Percentiles rank a stretch among this genome's conserved stretches.
Conservation (phyloP, 495 filamentous ascomycete genomes). For the Daldinia vernicosa region DNA sequence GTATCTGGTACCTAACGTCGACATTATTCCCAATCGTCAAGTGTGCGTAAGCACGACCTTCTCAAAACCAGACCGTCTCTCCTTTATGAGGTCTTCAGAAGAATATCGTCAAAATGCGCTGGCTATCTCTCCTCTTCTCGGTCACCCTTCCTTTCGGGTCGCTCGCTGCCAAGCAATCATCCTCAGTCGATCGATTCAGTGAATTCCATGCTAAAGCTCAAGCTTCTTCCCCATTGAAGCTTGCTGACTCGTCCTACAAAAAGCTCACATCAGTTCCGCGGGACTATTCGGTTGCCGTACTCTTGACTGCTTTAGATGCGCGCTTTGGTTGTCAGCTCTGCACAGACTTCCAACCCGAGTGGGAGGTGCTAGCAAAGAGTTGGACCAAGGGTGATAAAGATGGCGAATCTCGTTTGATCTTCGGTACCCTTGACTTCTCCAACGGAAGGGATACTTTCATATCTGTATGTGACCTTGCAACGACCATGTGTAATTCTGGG, state of each 20-base stretch:
- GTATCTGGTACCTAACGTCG: conserved; percentile 12
- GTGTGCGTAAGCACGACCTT: conserved; percentile 25
- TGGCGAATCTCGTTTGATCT: conserved; percentile 76
- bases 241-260: conserved; percentile 78
- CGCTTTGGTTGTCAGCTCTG: conserved; percentile 89
- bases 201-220: conserved; percentile 73
- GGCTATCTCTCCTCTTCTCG: conserved; percentile 66
- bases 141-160: conserved; percentile 61
- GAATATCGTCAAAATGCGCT: conserved; percentile 58
- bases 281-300: conserved; percentile 82
- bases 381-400: conserved; percentile 84
- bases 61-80: not conserved
- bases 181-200: conserved; percentile 65
- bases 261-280: conserved; percentile 78
- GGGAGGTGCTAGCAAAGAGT: conserved; percentile 85
- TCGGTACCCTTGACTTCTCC: conserved; percentile 87
- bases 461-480: conserved; percentile 67
- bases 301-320: conserved; percentile 87
- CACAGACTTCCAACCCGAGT: conserved; percentile 91
- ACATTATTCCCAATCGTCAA: conserved; percentile 9
- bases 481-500: not conserved
- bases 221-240: conserved; percentile 72
- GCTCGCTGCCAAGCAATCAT: conserved; percentile 65
- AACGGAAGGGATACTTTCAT: conserved; percentile 89
- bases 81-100: conserved; percentile 17